phyloP scores from a whole-genome alignment of 257 asterid species.

The Nicotiana obtusifolia region DNA sequence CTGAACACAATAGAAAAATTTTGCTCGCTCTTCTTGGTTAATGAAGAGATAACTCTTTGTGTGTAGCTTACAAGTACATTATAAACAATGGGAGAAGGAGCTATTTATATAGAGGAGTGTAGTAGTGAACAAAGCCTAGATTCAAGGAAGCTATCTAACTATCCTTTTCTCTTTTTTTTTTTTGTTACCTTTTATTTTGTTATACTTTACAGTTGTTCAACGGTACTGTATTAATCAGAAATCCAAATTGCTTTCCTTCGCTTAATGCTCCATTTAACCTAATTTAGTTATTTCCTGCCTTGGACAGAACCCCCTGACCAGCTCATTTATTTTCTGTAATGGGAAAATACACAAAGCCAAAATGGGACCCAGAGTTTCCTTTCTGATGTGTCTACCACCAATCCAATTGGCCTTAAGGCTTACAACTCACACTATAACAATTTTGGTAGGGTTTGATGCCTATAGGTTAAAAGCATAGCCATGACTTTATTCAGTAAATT shows the following conservation, averaged over 20 bases:
- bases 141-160: neutral
- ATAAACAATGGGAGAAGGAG: neutral
- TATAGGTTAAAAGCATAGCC: neutral
- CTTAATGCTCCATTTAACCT: constrained; percentile 11
- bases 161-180: neutral
- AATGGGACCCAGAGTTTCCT: constrained; percentile 1
- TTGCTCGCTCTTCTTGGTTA: neutral
- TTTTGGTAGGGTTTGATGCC: constrained; percentile 11
- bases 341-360: neutral
- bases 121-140: neutral
- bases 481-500: constrained; percentile 4
- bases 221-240: neutral
- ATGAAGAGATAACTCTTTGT: neutral
- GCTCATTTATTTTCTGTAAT: constrained; percentile 1
- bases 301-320: neutral
- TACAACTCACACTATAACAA: constrained; percentile 8
- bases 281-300: constrained; percentile 4
- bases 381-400: constrained; percentile 14
- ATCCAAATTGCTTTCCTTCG: neutral
- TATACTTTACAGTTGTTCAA: constrained; percentile 12
- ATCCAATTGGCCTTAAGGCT: constrained; percentile 8
- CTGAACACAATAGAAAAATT: neutral
- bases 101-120: neutral
- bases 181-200: neutral
- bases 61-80: neutral